A percentile compares a stretch with the other conserved stretches of the same genome.
Evolutionary conservation across 768 basidiomycete species (phyloP).

Genomic region (Tricholoma hemisulphureum): DNA sequence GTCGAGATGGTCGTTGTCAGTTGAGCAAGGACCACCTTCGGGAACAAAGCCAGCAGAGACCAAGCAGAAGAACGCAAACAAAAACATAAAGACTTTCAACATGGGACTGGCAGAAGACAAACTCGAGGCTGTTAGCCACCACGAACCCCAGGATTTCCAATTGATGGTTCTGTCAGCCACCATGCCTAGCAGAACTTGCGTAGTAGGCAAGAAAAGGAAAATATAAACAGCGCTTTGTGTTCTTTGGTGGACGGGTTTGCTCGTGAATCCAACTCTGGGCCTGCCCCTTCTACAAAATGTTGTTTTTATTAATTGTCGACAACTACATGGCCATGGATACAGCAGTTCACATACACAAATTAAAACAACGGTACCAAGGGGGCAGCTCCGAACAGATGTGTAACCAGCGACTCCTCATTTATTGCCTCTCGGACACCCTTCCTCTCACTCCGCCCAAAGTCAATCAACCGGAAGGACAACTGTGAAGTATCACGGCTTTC

Average conservation of each 20-base stretch:
- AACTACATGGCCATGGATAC: too few relatives aligned
- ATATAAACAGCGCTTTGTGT: too few relatives aligned
- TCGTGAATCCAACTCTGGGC: too few relatives aligned
- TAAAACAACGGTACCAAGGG: too few relatives aligned
- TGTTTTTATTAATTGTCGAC: too few relatives aligned
- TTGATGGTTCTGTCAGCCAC: not conserved
- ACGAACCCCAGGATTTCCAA: not conserved
- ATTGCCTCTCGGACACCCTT: not conserved
- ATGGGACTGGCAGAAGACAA: not conserved
- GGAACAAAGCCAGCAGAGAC: slow-evolving; percentile 6
- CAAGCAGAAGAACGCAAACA: not conserved
- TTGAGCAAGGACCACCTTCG: slow-evolving; percentile 34
- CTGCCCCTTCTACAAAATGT: too few relatives aligned
- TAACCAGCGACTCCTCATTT: not conserved
- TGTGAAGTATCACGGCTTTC: not conserved
- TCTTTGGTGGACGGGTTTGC: too few relatives aligned
- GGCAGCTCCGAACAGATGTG: not conserved
- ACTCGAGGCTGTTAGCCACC: not conserved
- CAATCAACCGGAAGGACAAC: not conserved
- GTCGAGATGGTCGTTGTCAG: slow-evolving; percentile 51
- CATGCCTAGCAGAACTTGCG: too few relatives aligned
- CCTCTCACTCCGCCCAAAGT: not conserved
- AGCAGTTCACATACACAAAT: too few relatives aligned
- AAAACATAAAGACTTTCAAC: not conserved
- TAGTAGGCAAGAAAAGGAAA: too few relatives aligned